A percentile compares a stretch with the other conserved stretches of the same genome.
phyloP scores from a whole-genome alignment of 2,329 filamentous ascomycete species.

The Colletotrichum shisoi region DNA sequence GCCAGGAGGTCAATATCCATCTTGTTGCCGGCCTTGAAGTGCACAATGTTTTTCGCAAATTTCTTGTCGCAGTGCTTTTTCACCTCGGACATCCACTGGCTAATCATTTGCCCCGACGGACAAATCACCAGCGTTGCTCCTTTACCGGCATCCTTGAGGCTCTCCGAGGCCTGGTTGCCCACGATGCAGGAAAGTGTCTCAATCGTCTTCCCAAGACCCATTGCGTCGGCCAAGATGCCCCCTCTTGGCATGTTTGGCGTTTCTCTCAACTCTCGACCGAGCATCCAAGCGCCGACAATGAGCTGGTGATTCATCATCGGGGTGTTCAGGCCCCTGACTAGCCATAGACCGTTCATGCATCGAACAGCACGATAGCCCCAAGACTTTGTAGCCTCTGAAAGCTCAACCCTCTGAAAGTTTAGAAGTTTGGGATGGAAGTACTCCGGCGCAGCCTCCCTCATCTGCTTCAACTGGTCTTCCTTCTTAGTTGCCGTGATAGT shows the following conservation, averaged over 20 bases:
- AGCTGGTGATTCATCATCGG: conserved; percentile 56
- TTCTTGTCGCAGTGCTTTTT: conserved; percentile 41
- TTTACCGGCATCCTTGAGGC: conserved; percentile 50
- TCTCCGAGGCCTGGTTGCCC: conserved; percentile 51
- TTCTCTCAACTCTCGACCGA: conserved; percentile 54
- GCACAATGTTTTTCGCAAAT: background rate
- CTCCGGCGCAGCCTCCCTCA: background rate
- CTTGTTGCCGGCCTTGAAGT: conserved; percentile 34
- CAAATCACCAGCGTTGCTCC: conserved; percentile 48
- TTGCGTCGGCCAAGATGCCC: conserved; percentile 68
- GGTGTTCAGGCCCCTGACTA: background rate
- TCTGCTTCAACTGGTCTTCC: conserved; percentile 10
- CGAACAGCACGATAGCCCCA: background rate
- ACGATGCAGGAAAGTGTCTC: conserved; percentile 52
- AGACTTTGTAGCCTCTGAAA: background rate
- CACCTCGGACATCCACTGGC: conserved; percentile 46
- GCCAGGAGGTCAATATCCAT: conserved; percentile 7
- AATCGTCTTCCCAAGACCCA: conserved; percentile 72
- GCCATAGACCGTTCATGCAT: background rate
- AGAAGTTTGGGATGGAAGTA: background rate
- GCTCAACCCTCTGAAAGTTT: background rate
- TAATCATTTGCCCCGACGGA: conserved; percentile 40
- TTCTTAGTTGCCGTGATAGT: conserved; percentile 9
- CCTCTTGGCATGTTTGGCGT: conserved; percentile 48
- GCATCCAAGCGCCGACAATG: conserved; percentile 62